Conservation (phyloP, 345 rosid genomes). For the Populus deltoides region DNA sequence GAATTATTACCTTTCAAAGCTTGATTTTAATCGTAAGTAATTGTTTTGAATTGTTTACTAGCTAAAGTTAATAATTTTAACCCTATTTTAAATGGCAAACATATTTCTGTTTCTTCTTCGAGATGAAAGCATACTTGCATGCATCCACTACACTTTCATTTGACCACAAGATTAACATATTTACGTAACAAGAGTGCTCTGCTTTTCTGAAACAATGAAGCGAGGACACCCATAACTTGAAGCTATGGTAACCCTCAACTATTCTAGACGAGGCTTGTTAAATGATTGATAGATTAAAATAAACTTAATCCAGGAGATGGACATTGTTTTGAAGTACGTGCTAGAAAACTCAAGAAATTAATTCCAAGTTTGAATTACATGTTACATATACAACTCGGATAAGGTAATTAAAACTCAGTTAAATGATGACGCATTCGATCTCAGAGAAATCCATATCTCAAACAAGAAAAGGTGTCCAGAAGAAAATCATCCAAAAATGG, state of each 20-base stretch:
- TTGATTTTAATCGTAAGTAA: no score
- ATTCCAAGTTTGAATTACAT: not conserved
- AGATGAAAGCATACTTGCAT: no score
- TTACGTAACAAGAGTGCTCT: not conserved
- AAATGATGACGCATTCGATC: not conserved
- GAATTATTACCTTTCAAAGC: no score
- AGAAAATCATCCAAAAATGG: not conserved
- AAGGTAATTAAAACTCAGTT: not conserved
- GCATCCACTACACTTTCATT: no score
- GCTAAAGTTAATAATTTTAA: no score
- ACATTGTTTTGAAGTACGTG: not conserved
- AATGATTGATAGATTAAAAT: not conserved
- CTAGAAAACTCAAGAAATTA: not conserved
- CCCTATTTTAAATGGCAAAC: no score
- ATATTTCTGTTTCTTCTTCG: no score
- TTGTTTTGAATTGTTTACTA: no score
- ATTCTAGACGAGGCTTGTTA: not conserved
- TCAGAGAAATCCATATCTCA: constrained; percentile 4
- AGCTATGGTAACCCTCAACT: not conserved
- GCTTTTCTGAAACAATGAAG: not conserved
- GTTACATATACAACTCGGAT: not conserved
- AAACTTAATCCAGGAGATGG: not conserved
- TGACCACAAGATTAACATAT: no score
- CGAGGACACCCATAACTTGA: not conserved
- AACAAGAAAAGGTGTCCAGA: not conserved